Conservation (phyloP, 495 filamentous ascomycete genomes). For the Echria macrotheca region DNA sequence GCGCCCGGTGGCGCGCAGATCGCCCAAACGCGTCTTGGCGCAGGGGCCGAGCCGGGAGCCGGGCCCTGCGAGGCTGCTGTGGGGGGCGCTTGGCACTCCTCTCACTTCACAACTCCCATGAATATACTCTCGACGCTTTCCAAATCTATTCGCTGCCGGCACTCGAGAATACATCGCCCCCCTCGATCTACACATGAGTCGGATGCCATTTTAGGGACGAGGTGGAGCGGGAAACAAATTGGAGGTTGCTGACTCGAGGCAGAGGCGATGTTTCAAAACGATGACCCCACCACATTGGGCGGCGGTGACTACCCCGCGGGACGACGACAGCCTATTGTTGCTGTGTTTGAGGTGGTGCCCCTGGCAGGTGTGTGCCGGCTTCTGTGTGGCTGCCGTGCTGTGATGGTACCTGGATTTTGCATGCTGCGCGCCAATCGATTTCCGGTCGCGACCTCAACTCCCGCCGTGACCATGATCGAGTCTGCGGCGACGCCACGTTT, state of each 20-base stretch:
- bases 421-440: slow-evolving; percentile 14
- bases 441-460: background rate
- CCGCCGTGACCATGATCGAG: background rate
- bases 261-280: slow-evolving; percentile 11
- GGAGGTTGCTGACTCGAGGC: background rate
- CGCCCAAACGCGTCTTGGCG: slow-evolving; percentile 1
- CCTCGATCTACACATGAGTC: background rate
- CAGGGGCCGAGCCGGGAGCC: slow-evolving; percentile 1
- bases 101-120: slow-evolving; percentile 2
- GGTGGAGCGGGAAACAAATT: background rate
- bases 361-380: slow-evolving; percentile 10
- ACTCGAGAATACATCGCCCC: background rate
- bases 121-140: slow-evolving; percentile 2
- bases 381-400: slow-evolving; percentile 11
- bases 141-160: background rate
- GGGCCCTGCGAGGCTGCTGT: background rate
- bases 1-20: slow-evolving; percentile 6
- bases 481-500: slow-evolving; percentile 4
- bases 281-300: slow-evolving; percentile 1
- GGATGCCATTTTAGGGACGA: background rate
- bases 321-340: slow-evolving; percentile 6
- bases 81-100: background rate
- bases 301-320: background rate
- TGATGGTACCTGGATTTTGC: background rate
- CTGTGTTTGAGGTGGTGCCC: slow-evolving; percentile 18